Base-by-base conservation (phyloP, 192 early-diverging fungal genomes). In the Coemansia sp. region DNA sequence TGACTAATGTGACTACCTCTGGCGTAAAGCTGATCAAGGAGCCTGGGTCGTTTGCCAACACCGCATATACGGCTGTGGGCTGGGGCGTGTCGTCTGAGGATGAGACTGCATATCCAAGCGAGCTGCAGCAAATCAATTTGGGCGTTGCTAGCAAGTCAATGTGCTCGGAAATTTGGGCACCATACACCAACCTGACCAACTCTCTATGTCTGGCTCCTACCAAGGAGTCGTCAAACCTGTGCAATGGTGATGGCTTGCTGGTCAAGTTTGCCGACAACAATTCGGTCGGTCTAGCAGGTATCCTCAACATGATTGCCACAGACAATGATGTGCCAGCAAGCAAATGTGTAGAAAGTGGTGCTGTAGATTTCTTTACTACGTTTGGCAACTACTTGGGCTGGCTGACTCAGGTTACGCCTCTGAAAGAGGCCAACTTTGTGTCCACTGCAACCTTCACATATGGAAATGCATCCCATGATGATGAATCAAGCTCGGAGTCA, bases 381-480 rank as follows among this genome's bases (percentile, higher is more conserved):
- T 69, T 77, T 19, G 53, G 43, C 59, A 77, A 77, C 67, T 77
- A 77, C 30, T n/a, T 77, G 26, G 30, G 53, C 55, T 77, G 73
- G 73, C 48, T 77, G 39, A 77, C 73, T 13, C 67, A 77, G 52
- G 40, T 70, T 11, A 70, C 73, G 21, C 59, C 73, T 23, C 56
- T 77, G 46, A 57, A 68, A 35, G 45, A 65, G 33, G 35, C 49
- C 3, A 63, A 61, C 48, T 66, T 77, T 66, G 63, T 70, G 41
- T 70, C 73, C 5, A 62, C 59, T 11, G 67, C 63, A 3, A 43
- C 53, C 15, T 77, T 66, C 47, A 44, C 59, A 21, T 77, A 70
- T 30, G 30, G 39, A 10, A 38, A 45, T 4, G 46, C 53, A 12
- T 18, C 11, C 0, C 35, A 13, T 21, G 52, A 6, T n/a, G 59